phyloP scores from a whole-genome alignment of 345 rosid genomes.

The Eucalyptus pumila region DNA sequence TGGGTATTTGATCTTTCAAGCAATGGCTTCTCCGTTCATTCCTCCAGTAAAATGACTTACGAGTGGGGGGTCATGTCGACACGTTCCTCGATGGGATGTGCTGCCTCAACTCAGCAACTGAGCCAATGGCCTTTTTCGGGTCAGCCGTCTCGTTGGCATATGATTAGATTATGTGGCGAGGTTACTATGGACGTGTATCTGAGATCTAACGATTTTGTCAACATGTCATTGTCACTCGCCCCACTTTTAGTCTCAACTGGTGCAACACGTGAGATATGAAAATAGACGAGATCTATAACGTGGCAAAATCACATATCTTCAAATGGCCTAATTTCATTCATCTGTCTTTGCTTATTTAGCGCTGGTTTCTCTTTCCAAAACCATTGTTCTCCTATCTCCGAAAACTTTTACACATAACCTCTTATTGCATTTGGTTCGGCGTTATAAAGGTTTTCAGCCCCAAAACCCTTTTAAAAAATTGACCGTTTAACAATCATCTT shows the following conservation, averaged over 20 bases:
- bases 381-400: too few species aligned
- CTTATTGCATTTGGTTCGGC: too few species aligned
- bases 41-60: background rate
- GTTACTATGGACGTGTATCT: background rate
- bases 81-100: background rate
- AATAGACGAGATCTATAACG: too few species aligned
- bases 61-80: background rate
- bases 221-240: background rate
- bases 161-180: background rate
- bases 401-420: too few species aligned
- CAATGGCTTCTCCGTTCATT: background rate
- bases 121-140: accelerated
- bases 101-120: background rate
- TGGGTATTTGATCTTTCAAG: background rate
- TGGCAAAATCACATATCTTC: too few species aligned
- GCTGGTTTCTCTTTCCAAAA: too few species aligned
- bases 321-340: too few species aligned
- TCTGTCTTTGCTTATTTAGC: too few species aligned
- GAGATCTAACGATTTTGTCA: background rate
- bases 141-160: background rate
- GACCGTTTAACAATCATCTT: too few species aligned
- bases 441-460: too few species aligned
- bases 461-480: too few species aligned
- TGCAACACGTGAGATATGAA: too few species aligned
- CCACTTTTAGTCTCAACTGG: background rate